Evolutionary conservation across 2,329 filamentous ascomycete species (phyloP).

Genomic region (Paraphoma sp.): DNA sequence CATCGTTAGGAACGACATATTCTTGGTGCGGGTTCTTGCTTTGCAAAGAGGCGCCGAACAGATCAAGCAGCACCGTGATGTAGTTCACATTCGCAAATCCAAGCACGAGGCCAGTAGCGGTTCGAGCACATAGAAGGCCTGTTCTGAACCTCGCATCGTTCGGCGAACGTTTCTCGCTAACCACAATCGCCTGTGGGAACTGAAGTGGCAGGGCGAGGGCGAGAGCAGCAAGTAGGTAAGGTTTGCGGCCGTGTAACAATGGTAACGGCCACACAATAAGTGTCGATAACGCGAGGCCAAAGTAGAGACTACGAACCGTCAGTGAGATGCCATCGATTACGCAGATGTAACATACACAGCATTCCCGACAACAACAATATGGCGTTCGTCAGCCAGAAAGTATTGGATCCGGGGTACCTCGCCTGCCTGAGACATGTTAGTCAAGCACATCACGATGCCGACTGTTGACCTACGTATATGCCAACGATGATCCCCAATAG

Average conservation of each 20-base stretch:
- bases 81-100: conserved; percentile 83
- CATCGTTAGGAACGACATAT: conserved; percentile 69
- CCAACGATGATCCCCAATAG: conserved; percentile 74
- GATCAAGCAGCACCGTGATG: conserved; percentile 72
- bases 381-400: conserved; percentile 72
- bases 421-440: conserved; percentile 58
- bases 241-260: conserved; percentile 76
- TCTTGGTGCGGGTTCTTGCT: conserved; percentile 76
- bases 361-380: conserved; percentile 74
- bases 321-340: not conserved
- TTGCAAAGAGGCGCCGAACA: conserved; percentile 79
- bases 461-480: conserved; percentile 62
- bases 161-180: conserved; percentile 64
- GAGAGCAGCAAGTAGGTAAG: conserved; percentile 74
- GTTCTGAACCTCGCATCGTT: conserved; percentile 63
- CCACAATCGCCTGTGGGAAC: conserved; percentile 75
- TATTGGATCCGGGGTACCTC: conserved; percentile 82
- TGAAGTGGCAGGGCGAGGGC: conserved; percentile 74
- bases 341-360: conserved; percentile 56
- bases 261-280: conserved; percentile 77
- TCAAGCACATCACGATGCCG: not conserved
- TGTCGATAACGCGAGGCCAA: conserved; percentile 73
- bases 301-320: conserved; percentile 60
- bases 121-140: conserved; percentile 68
- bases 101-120: conserved; percentile 70